These are phyloP conservation scores for Fusarium torreyae DNA, from an alignment of 2,329 filamentous ascomycete species.

Conservation along the genomic window DNA sequence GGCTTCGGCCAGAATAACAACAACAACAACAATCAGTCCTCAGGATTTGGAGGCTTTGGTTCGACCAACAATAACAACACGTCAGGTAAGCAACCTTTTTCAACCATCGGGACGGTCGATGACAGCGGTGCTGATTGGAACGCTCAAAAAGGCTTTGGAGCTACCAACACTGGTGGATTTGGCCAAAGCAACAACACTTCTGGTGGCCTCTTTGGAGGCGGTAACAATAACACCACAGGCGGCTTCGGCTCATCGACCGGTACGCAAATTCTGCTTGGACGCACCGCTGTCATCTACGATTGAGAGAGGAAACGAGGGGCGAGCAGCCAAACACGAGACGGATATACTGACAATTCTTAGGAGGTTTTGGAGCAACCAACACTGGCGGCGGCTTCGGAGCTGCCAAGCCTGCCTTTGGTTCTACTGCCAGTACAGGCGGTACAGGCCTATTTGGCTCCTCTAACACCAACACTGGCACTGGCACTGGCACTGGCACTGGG, in stretches of 20 bases:
- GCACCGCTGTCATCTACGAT: constrained; percentile 41
- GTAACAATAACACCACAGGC: constrained; percentile 51
- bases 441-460: constrained; percentile 63
- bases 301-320: constrained; percentile 28
- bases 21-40: constrained; percentile 58
- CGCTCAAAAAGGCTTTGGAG: constrained; percentile 53
- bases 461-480: constrained; percentile 57
- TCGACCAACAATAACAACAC: constrained; percentile 57
- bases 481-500: constrained; percentile 56
- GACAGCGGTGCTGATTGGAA: constrained; percentile 49
- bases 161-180: constrained; percentile 59
- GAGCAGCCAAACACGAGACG: constrained; percentile 13
- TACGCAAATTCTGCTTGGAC: constrained; percentile 46
- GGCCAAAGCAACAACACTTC: constrained; percentile 56
- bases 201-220: constrained; percentile 63
- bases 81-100: constrained; percentile 65
- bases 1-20: constrained; percentile 72
- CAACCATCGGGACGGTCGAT: constrained; percentile 31
- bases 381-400: constrained; percentile 57
- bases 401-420: constrained; percentile 68
- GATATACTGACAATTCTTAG: constrained; percentile 47
- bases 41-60: constrained; percentile 72
- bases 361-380: constrained; percentile 56
- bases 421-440: constrained; percentile 59
- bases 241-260: constrained; percentile 56